phyloP scores from a whole-genome alignment of 768 basidiomycete genomes.

The Symmetrospora coprosmae region DNA sequence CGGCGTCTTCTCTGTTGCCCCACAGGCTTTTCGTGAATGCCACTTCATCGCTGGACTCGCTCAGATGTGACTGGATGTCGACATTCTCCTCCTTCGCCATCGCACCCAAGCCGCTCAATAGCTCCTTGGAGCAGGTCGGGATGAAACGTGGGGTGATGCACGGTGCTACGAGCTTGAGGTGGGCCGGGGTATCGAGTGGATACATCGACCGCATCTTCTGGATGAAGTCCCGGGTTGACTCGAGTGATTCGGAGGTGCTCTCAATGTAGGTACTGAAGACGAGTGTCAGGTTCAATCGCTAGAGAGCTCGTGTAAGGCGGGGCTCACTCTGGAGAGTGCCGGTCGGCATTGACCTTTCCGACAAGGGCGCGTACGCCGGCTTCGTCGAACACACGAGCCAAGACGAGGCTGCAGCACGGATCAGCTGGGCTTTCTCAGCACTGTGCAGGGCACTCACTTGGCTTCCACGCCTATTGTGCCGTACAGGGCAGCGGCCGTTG shows the following conservation, averaged over 20 bases:
- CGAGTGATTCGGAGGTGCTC: slow-evolving; percentile 41
- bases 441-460: slow-evolving; percentile 48
- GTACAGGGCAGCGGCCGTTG: slow-evolving; percentile 61
- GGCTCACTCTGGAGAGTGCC: slow-evolving; percentile 1
- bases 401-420: slow-evolving; percentile 47
- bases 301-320: not conserved
- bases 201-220: slow-evolving; percentile 39
- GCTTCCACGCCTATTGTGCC: slow-evolving; percentile 70
- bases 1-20: slow-evolving; percentile 50
- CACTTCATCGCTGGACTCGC: slow-evolving; percentile 63
- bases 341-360: slow-evolving; percentile 50
- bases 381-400: slow-evolving; percentile 58
- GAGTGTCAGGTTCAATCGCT: not conserved
- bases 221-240: slow-evolving; percentile 49
- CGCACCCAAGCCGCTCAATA: slow-evolving; percentile 51
- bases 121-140: slow-evolving; percentile 64
- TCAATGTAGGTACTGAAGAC: slow-evolving; percentile 46
- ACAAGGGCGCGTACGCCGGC: slow-evolving; percentile 64
- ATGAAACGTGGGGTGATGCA: slow-evolving; percentile 81
- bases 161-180: slow-evolving; percentile 53
- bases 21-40: slow-evolving; percentile 54
- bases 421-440: not conserved
- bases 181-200: slow-evolving; percentile 39
- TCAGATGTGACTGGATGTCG: slow-evolving; percentile 65
- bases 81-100: slow-evolving; percentile 44